Evolutionary conservation across 1,139 yeast species (phyloP).

Genomic region (Kodamaea suecica): DNA sequence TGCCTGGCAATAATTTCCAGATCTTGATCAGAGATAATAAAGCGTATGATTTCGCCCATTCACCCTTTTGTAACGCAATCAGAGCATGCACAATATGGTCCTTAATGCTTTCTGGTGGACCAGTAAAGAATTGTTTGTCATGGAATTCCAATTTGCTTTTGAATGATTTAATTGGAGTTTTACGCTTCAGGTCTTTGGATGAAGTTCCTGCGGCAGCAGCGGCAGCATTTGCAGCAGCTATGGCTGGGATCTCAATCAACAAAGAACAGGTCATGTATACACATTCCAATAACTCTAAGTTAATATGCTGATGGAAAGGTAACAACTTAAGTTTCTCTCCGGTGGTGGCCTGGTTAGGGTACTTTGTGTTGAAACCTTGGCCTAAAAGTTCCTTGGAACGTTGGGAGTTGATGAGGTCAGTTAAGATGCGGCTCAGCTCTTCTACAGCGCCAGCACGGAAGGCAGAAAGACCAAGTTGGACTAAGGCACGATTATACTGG

Average conservation of each 20-base stretch:
- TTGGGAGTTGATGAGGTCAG: constrained; percentile 83
- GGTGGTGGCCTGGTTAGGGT: constrained; percentile 52
- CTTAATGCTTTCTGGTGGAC: constrained; percentile 96
- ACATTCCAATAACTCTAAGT: constrained; percentile 90
- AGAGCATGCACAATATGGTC: constrained; percentile 95
- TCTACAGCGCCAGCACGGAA: constrained; percentile 85
- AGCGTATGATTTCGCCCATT: constrained; percentile 78
- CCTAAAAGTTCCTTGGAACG: constrained; percentile 92
- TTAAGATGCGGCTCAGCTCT: constrained; percentile 84
- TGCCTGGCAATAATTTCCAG: constrained; percentile 81
- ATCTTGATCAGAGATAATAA: constrained; percentile 76
- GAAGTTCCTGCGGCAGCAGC: constrained; percentile 41
- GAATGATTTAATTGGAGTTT: constrained; percentile 75
- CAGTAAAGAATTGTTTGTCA: constrained; percentile 92
- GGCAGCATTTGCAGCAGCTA: constrained; percentile 41
- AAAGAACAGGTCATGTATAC: constrained; percentile 89
- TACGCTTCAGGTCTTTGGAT: constrained; percentile 56
- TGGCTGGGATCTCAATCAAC: constrained; percentile 86
- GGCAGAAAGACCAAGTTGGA: constrained; percentile 93
- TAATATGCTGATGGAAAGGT: constrained; percentile 98
- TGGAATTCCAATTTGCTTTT: constrained; percentile 89
- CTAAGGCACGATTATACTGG: constrained; percentile 90
- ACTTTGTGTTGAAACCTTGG: constrained; percentile 79
- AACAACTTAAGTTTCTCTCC: constrained; percentile 79
- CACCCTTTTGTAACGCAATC: constrained; percentile 81